phyloP scores from a whole-genome alignment of 768 basidiomycete species.

The Hygrophorus pudorinus region DNA sequence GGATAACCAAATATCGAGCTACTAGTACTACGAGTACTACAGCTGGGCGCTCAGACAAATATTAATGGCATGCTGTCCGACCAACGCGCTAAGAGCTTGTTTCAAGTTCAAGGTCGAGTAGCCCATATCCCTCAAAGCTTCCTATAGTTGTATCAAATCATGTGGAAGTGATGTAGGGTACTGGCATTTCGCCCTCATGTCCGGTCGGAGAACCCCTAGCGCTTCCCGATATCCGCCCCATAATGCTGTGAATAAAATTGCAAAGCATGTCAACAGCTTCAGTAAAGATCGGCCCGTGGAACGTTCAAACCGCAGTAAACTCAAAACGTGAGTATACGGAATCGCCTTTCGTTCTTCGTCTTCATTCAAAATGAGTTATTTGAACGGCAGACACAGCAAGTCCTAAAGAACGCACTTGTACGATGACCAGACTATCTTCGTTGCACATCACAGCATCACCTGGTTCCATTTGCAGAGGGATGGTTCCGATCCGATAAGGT shows the following conservation, averaged over 20 bases:
- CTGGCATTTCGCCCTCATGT: too few relatives aligned
- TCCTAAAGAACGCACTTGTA: slow-evolving; percentile 29
- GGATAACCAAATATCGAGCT: neutral
- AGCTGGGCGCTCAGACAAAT: too few relatives aligned
- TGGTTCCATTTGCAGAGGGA: slow-evolving; percentile 17
- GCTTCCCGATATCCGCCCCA: too few relatives aligned
- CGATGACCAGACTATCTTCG: slow-evolving; percentile 45
- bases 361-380: neutral
- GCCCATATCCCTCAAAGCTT: slow-evolving; percentile 3
- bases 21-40: too few relatives aligned
- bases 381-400: slow-evolving; percentile 4
- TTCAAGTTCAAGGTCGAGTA: neutral
- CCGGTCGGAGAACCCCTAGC: too few relatives aligned
- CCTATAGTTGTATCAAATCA: neutral
- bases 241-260: too few relatives aligned
- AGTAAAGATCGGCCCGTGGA: neutral
- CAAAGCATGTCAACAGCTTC: too few relatives aligned
- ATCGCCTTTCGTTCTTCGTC: slow-evolving; percentile 11
- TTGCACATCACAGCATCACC: slow-evolving; percentile 37
- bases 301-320: neutral
- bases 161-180: neutral
- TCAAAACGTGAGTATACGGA: slow-evolving; percentile 23
- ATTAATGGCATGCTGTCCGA: too few relatives aligned
- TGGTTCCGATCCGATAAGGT: slow-evolving; percentile 31
- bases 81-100: too few relatives aligned